Evolutionary conservation across 2,329 filamentous ascomycete genomes (phyloP), one percentile per base, ranked within the genome.

Genomic region (Penicillium sp.): DNA sequence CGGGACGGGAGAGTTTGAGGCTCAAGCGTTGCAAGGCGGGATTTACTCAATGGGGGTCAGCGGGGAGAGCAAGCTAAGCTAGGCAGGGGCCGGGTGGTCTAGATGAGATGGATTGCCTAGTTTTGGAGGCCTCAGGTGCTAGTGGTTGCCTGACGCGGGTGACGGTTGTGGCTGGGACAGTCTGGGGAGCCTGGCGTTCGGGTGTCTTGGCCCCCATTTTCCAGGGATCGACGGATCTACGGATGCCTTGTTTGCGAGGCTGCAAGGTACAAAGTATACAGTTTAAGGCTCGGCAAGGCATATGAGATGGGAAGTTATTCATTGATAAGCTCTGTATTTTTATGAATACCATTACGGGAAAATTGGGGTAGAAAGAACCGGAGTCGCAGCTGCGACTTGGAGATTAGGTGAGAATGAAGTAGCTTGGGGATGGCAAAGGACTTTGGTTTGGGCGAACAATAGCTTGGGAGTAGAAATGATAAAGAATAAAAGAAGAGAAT

Each of bases 401-500:
- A 37, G 13, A 14, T 14, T 37, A 10, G 26, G 46, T 52, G 25
- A 22, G 48, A 37, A 19, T 13, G n/a, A 30, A 35, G 11, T 52
- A 25, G 11, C 7, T 35, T 55, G 38, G 8, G 35, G n/a, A 42
- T 25, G 13, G 52, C 16, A 30, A 11, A 56, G 16, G 48, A 25
- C n/a, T 48, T n/a, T 7, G 25, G 25, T 57, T 25, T 5, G 25
- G 25, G 37, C 22, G 37, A 52, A 55, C 40, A 53, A 42, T 49
- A 54, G 28, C 54, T 51, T 51, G 16, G 46, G 51, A 60, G 37
- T 48, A 55, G 38, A 62, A 63, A 52, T 35, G 8, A 30, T 2
- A 35, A 35, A 13, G 4, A 11, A 33, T 11, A 33, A 55, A 57
- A 53, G 19, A 53, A 54, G 48, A 59, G 42, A 63, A 63, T 52